These are phyloP conservation scores for Wickerhamiella kazuoi DNA, from an alignment of 805 yeast genomes.

Conservation along the genomic window DNA sequence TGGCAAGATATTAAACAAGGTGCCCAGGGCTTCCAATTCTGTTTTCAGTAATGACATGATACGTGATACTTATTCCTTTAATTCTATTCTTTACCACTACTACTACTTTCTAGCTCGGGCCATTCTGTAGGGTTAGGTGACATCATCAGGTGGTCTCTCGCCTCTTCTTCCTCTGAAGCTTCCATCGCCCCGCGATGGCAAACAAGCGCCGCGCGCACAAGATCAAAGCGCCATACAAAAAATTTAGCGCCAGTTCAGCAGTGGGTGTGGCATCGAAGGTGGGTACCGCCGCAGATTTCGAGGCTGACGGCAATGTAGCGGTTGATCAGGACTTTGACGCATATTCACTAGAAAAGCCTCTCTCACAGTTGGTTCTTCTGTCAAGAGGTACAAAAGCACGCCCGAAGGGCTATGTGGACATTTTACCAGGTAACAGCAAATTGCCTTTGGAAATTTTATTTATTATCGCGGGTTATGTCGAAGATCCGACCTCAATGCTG, in stretches of 20 bases:
- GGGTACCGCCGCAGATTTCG: background rate
- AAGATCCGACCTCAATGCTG: constrained; percentile 27
- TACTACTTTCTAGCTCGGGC: too few relatives aligned
- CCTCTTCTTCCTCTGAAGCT: too few relatives aligned
- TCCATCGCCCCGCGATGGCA: constrained; percentile 45
- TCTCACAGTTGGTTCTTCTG: constrained; percentile 1
- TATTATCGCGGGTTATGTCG: constrained; percentile 21
- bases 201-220: constrained; percentile 79
- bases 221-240: constrained; percentile 58
- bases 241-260: constrained; percentile 32
- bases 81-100: too few relatives aligned
- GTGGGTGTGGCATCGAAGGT: background rate
- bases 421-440: constrained; percentile 8
- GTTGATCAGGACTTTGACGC: background rate
- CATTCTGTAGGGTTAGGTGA: too few relatives aligned
- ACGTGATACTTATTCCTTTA: too few relatives aligned
- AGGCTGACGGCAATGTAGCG: background rate
- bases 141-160: too few relatives aligned
- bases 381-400: background rate
- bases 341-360: background rate
- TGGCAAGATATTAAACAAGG: background rate
- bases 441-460: constrained; percentile 37
- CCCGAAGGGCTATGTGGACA: constrained; percentile 2
- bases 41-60: too few relatives aligned
- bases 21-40: too few relatives aligned